Conservation (phyloP, 2,329 filamentous ascomycete species). For the Talaromyces sp. region DNA sequence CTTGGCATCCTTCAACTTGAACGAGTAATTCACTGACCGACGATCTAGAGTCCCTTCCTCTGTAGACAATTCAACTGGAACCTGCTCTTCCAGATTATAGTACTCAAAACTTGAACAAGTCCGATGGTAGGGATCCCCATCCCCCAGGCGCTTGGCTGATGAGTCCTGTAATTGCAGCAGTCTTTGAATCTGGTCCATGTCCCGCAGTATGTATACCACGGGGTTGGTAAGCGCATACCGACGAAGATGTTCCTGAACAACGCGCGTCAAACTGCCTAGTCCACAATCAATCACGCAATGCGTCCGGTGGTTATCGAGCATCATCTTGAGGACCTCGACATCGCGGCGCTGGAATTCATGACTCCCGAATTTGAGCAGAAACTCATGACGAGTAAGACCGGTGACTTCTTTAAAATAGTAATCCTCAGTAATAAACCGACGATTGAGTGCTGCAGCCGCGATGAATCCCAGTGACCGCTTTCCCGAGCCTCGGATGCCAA, state of each 20-base stretch:
- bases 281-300: constrained; percentile 43
- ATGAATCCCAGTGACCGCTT: constrained; percentile 42
- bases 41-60: constrained; percentile 39
- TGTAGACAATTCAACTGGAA: constrained; percentile 21
- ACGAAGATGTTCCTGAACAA: constrained; percentile 38
- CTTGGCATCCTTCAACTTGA: constrained; percentile 50
- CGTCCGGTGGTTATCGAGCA: constrained; percentile 41
- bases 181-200: constrained; percentile 36
- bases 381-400: constrained; percentile 39
- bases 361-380: constrained; percentile 35
- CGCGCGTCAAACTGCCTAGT: constrained; percentile 39
- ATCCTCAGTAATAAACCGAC: constrained; percentile 42
- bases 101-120: constrained; percentile 45
- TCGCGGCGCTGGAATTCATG: constrained; percentile 41
- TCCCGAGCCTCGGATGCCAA: constrained; percentile 42
- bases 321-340: constrained; percentile 38
- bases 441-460: constrained; percentile 39
- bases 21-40: constrained; percentile 43
- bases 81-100: constrained; percentile 47
- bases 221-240: constrained; percentile 35
- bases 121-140: constrained; percentile 43
- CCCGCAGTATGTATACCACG: constrained; percentile 38
- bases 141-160: constrained; percentile 39
- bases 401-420: constrained; percentile 42
- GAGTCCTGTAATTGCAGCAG: constrained; percentile 42